These are phyloP conservation scores for Yarrowia yakushimensis DNA, from an alignment of 805 yeast species.

Conservation along the genomic window DNA sequence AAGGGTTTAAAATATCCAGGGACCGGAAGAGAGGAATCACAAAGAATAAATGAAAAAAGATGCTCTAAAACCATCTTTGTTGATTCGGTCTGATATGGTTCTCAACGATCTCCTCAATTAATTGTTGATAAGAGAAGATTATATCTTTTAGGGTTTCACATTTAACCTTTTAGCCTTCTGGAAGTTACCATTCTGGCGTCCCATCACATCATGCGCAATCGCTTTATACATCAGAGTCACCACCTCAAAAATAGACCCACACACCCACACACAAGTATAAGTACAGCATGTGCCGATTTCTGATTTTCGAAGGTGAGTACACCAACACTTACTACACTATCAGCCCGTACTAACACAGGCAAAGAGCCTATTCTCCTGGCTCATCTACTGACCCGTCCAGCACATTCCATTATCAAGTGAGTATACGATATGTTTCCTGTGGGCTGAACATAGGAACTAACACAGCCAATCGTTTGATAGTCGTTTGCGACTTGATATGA, in stretches of 20 bases:
- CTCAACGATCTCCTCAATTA: no score
- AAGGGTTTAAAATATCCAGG: no score
- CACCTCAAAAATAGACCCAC: neutral
- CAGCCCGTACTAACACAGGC: conserved; percentile 42
- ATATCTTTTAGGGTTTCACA: no score
- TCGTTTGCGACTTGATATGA: conserved; percentile 75
- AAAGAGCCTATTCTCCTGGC: conserved; percentile 83
- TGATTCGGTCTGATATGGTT: no score
- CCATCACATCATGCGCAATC: conserved; percentile 13
- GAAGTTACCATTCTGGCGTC: no score
- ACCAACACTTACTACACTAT: neutral
- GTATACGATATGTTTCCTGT: conserved; percentile 23
- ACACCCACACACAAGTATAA: neutral
- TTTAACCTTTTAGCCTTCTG: no score
- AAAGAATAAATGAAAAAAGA: no score
- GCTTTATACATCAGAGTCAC: neutral
- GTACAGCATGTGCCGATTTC: conserved; percentile 73
- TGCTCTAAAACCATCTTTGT: no score
- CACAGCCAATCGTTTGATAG: conserved; percentile 80
- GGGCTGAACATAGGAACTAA: neutral
- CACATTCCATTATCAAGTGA: conserved; percentile 87
- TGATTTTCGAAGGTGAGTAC: conserved; percentile 64
- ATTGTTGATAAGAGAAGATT: no score
- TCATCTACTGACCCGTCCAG: conserved; percentile 86
- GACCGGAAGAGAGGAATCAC: no score